Percentiles rank a stretch among this genome's conserved stretches.
Conservation (phyloP, 257 asterid genomes). For the Solanum arcanum region DNA sequence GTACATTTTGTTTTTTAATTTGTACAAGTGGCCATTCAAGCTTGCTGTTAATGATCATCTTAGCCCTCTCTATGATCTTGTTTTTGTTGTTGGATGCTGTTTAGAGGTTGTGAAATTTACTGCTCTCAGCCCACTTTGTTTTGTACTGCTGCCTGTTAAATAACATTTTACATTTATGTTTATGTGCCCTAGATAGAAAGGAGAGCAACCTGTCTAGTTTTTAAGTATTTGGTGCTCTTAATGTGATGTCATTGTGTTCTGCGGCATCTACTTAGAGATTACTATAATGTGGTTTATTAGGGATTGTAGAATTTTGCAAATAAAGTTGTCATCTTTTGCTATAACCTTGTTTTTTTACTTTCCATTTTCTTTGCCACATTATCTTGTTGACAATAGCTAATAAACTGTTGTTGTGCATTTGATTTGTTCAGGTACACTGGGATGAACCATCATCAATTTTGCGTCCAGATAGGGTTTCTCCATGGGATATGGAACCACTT, state of each 20-base stretch:
- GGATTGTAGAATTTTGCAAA: background rate
- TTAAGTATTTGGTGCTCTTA: background rate
- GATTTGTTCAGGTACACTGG: slow-evolving; percentile 83
- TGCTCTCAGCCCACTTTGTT: background rate
- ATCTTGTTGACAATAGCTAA: background rate
- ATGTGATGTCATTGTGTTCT: background rate
- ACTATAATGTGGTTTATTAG: background rate
- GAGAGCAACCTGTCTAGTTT: background rate
- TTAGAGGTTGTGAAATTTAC: background rate
- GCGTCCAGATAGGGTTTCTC: slow-evolving; percentile 87
- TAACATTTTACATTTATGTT: background rate
- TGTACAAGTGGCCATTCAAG: background rate
- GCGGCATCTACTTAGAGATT: background rate
- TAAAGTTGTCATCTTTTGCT: background rate
- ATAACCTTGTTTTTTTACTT: background rate
- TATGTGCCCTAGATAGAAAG: background rate
- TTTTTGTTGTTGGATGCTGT: background rate
- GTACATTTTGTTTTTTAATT: slow-evolving; percentile 21
- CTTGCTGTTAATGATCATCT: background rate
- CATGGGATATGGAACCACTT: slow-evolving; percentile 93
- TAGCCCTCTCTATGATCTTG: background rate
- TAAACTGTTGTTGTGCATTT: background rate
- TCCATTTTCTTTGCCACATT: background rate
- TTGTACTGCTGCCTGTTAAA: background rate
- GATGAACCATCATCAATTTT: slow-evolving; percentile 82